Percentiles rank a stretch among this genome's conserved stretches.
These are phyloP conservation scores for Aspergillus asperescens DNA, from an alignment of 495 filamentous ascomycete genomes.

Conservation along the genomic window DNA sequence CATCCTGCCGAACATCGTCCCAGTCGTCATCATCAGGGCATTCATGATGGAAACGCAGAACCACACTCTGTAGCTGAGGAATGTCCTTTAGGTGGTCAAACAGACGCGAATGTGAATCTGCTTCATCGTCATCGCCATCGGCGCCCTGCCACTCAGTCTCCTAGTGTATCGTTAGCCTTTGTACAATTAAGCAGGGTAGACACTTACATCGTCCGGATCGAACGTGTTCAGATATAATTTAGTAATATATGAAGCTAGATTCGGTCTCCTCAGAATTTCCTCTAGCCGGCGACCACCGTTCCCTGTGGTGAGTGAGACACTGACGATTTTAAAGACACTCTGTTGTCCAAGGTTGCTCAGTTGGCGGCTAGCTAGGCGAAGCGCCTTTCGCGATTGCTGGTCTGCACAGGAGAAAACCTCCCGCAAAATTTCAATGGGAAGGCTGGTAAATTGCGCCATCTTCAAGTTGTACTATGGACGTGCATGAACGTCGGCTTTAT, in stretches of 20 bases:
- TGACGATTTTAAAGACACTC: neutral
- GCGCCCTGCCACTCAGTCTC: neutral
- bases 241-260: neutral
- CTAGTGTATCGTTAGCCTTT: neutral
- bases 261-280: neutral
- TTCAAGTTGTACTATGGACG: neutral
- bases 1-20: slow-evolving; percentile 2
- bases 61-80: slow-evolving; percentile 16
- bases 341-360: neutral
- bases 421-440: slow-evolving; percentile 10
- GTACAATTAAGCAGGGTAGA: neutral
- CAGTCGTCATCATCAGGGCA: slow-evolving; percentile 7
- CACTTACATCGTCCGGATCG: neutral
- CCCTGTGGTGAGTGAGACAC: neutral
- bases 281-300: neutral
- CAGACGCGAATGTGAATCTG: neutral
- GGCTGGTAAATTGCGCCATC: neutral
- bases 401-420: slow-evolving; percentile 1
- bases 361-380: neutral
- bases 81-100: slow-evolving; percentile 10
- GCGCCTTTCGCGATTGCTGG: neutral
- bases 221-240: slow-evolving; percentile 2
- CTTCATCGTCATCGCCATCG: neutral
- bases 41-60: slow-evolving; percentile 18
- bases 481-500: neutral